These are phyloP conservation scores for Microsporum ferrugineum DNA, from an alignment of 2,329 filamentous ascomycete genomes.

Conservation along the genomic window DNA sequence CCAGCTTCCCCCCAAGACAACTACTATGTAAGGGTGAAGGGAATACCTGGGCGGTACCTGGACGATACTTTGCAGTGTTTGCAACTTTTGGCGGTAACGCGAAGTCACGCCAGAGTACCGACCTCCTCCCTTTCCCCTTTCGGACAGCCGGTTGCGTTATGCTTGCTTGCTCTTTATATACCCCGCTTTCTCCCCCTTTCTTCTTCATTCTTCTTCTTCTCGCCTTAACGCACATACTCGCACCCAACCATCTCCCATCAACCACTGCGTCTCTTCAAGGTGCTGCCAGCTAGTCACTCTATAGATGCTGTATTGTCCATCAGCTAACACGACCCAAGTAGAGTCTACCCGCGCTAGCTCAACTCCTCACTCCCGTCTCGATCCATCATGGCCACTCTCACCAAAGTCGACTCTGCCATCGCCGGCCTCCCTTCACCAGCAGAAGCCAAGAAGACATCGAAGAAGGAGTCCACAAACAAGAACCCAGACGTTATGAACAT, in stretches of 20 bases:
- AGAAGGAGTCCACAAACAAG: slow-evolving; percentile 42
- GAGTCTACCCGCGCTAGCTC: not conserved
- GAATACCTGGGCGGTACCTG: not conserved
- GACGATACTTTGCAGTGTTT: not conserved
- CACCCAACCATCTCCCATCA: too few relatives aligned
- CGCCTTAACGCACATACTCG: not conserved
- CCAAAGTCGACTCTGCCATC: slow-evolving; percentile 86
- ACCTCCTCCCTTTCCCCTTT: not conserved
- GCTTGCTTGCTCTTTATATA: not conserved
- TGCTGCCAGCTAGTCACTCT: not conserved
- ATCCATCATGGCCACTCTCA: slow-evolving; percentile 52
- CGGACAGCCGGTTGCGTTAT: not conserved
- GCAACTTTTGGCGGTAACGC: not conserved
- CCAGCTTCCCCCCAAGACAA: too few relatives aligned
- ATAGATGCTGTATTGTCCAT: too few relatives aligned
- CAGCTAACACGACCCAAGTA: not conserved
- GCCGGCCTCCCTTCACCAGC: slow-evolving; percentile 61
- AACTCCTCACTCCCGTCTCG: not conserved
- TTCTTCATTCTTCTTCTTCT: slow-evolving; percentile 8
- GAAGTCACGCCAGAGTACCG: not conserved
- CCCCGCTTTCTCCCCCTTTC: not conserved
- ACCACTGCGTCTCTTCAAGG: not conserved
- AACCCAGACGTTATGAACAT: slow-evolving; percentile 78
- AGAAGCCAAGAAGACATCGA: slow-evolving; percentile 37
- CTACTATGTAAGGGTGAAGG: not conserved